Evolutionary conservation across 192 early-diverging fungal genomes (phyloP).

Genomic region (Coemansia sp.): DNA sequence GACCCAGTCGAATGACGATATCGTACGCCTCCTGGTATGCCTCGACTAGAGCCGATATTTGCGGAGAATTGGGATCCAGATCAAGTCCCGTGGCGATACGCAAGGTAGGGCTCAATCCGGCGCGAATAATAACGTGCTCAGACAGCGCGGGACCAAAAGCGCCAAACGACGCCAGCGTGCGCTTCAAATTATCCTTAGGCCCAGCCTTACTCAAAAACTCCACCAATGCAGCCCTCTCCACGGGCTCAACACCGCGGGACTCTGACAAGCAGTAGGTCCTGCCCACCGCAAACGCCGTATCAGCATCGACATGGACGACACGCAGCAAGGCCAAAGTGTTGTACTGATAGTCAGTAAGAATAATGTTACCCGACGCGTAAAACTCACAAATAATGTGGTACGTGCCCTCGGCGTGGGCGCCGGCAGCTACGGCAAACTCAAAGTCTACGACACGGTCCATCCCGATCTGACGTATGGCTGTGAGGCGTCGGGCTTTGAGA

Average conservation of each 20-base stretch:
- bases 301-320: constrained; percentile 81
- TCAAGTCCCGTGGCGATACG: constrained; percentile 67
- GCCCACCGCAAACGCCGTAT: constrained; percentile 80
- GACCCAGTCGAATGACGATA: constrained; percentile 62
- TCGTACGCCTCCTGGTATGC: constrained; percentile 75
- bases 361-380: constrained; percentile 90
- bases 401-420: constrained; percentile 47
- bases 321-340: constrained; percentile 84
- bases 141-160: constrained; percentile 85
- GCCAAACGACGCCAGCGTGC: constrained; percentile 60
- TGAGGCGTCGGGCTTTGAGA: constrained; percentile 78
- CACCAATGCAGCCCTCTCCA: constrained; percentile 59
- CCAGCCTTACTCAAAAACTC: constrained; percentile 59
- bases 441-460: constrained; percentile 92
- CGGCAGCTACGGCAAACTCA: constrained; percentile 72
- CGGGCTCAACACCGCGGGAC: constrained; percentile 59
- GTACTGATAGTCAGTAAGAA: constrained; percentile 89
- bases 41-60: constrained; percentile 62
- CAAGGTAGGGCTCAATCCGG: constrained; percentile 65
- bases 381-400: constrained; percentile 81
- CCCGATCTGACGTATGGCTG: constrained; percentile 80
- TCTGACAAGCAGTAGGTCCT: constrained; percentile 63
- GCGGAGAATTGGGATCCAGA: constrained; percentile 55
- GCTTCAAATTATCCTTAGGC: constrained; percentile 71
- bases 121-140: constrained; percentile 77